phyloP scores from a whole-genome alignment of 345 rosid genomes.

The Theobroma cacao region DNA sequence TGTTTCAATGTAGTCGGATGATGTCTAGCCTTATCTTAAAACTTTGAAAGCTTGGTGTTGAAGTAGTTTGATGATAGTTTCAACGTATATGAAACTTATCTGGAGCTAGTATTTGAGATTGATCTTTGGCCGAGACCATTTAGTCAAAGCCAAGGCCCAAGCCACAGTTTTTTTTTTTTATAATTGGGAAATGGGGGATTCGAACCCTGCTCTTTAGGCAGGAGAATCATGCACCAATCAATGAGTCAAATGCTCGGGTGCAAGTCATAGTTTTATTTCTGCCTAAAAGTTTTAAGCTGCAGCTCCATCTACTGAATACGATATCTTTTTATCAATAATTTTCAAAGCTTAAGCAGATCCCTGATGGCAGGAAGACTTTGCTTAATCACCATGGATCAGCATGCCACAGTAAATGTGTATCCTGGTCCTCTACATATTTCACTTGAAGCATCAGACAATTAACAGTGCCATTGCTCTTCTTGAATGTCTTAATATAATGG shows the following conservation, averaged over 20 bases:
- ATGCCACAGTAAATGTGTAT: neutral
- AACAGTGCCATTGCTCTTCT: neutral
- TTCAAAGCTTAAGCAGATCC: neutral
- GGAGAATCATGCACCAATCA: no score
- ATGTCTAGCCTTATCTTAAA: neutral
- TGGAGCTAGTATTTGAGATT: neutral
- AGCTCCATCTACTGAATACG: neutral
- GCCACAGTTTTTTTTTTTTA: no score
- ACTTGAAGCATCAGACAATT: neutral
- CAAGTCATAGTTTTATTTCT: neutral
- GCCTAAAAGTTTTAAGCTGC: neutral
- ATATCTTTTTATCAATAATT: slow-evolving; percentile 3
- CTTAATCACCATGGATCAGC: neutral
- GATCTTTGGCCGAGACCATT: neutral
- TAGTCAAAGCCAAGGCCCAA: neutral
- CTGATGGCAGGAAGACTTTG: neutral
- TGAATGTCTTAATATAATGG: neutral
- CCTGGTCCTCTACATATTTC: neutral
- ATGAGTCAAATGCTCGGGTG: no score
- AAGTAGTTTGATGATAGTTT: slow-evolving; percentile 1
- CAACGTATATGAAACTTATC: neutral
- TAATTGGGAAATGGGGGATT: no score
- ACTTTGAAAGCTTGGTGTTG: neutral
- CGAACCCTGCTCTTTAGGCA: no score
- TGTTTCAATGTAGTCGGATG: neutral